Evolutionary conservation across 1,284 basidiomycete genomes (phyloP), one percentile per base, ranked within the genome.

Genomic region (Marasmius oreades): DNA sequence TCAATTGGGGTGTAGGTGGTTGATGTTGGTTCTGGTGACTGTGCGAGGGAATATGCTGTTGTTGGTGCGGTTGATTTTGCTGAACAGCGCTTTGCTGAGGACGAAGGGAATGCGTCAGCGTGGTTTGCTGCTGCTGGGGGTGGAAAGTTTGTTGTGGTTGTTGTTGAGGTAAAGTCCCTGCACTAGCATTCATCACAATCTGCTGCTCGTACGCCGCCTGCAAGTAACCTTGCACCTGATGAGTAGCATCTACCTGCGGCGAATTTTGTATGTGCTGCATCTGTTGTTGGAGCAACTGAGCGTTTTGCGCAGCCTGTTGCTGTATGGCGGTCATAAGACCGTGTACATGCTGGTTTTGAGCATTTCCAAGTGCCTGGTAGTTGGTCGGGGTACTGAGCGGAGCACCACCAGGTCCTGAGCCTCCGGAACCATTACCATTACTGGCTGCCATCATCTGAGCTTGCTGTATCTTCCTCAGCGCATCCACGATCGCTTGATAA

Each of bases 391-490:
- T 42, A 45, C 6, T 24, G 28, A 37, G 23, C 16, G 36, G 22
- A 8, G 7, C 23, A 14, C 31, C 18, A 31, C n/a, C 12, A 50
- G 47, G n/a, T 31, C 26, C 31, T 26, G 20, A 50, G 16, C 47
- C 47, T 23, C 1, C n/a, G 18, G 51, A 28, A 6, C 18, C 10
- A 8, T 18, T 22, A 20, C 51, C 53, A 42, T 16, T 14, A 50
- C 61, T 23, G 60, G 60, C 33, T 59, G 58, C 42, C 58, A 53
- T 34, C 59, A 63, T 46, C 2, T 65, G 64, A 20, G 60, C 52
- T 34, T 59, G 53, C 59, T 70, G 68, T 14, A 71, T 56, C 37
- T 63, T 64, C 59, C 63, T 62, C 47, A 72, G 55, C 51, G 71
- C 69, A 3, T 55, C 50, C 24, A 73, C 67, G 48, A 72, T 58